A percentile compares a stretch with the other conserved stretches of the same genome.
Conservation (phyloP, 257 asterid genomes). For the Przewalskia tangutica region DNA sequence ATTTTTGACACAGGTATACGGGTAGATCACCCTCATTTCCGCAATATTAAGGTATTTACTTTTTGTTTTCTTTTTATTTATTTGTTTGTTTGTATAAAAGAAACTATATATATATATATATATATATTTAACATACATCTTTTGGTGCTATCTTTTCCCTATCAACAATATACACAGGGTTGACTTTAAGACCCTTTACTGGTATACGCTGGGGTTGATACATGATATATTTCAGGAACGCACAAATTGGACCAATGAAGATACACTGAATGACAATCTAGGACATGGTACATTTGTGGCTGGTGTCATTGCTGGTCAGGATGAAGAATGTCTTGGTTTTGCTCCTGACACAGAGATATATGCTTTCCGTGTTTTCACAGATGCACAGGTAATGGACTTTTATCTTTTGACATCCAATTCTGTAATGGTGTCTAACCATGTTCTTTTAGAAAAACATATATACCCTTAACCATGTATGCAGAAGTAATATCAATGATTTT, state of each 20-base stretch:
- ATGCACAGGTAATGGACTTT: constrained; percentile 87
- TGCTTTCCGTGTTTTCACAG: constrained; percentile 96
- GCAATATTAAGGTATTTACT: constrained; percentile 73
- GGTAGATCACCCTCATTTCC: constrained; percentile 88
- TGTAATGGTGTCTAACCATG: background rate
- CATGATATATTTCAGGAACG: constrained; percentile 55
- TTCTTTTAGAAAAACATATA: background rate
- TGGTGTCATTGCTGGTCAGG: constrained; percentile 95
- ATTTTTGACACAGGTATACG: constrained; percentile 97
- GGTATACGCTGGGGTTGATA: background rate
- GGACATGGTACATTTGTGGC: constrained; percentile 99
- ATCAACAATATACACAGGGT: background rate
- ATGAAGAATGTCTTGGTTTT: constrained; percentile 95
- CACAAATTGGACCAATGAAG: constrained; percentile 97
- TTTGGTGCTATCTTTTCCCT: background rate
- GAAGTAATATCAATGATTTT: background rate
- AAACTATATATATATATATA: background rate
- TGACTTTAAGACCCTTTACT: background rate
- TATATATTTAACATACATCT: background rate
- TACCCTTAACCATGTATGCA: background rate
- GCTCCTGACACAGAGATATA: constrained; percentile 96
- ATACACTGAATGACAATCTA: constrained; percentile 92
- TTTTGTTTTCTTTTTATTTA: background rate
- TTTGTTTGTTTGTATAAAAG: background rate
- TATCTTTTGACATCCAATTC: constrained; percentile 10